Percentiles rank a stretch among this genome's conserved stretches.
Evolutionary conservation across 305 asterid species (phyloP).

Genomic region (Fraxinus baroniana): DNA sequence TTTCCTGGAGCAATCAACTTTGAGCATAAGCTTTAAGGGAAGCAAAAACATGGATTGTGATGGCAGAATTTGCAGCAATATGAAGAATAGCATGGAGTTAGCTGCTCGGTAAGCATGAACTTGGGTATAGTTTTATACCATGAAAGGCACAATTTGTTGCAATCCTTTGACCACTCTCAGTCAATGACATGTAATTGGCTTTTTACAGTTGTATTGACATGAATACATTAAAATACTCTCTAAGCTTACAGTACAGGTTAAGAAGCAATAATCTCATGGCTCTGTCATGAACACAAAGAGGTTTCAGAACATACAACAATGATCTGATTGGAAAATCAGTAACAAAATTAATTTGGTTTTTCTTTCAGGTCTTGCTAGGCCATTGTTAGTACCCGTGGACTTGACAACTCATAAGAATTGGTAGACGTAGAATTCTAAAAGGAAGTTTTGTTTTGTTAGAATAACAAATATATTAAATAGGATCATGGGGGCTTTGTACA

Average conservation of each 20-base stretch:
- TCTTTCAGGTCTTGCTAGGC: conserved; percentile 6
- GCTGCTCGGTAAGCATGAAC: conserved; percentile 54
- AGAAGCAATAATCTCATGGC: conserved; percentile 18
- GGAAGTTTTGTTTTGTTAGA: conserved; percentile 2
- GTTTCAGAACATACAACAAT: background rate
- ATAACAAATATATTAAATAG: background rate
- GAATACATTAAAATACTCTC: background rate
- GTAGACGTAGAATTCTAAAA: background rate
- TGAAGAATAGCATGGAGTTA: conserved; percentile 41
- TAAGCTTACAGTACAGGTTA: conserved; percentile 1
- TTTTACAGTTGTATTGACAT: conserved; percentile 1
- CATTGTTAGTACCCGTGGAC: background rate
- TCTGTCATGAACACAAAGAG: conserved; percentile 2
- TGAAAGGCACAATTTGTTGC: background rate
- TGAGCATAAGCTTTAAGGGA: conserved; percentile 30
- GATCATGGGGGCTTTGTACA: background rate
- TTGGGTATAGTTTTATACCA: background rate
- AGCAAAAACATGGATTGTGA: conserved; percentile 30
- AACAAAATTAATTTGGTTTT: background rate
- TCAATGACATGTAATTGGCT: conserved; percentile 4
- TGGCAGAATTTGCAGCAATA: conserved; percentile 29
- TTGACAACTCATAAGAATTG: background rate
- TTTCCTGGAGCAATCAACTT: conserved; percentile 45
- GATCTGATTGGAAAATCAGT: conserved; percentile 4
- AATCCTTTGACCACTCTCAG: conserved; percentile 6